These are phyloP conservation scores for Melaleuca quinquenervia DNA, from an alignment of 345 rosid species.

Conservation along the genomic window DNA sequence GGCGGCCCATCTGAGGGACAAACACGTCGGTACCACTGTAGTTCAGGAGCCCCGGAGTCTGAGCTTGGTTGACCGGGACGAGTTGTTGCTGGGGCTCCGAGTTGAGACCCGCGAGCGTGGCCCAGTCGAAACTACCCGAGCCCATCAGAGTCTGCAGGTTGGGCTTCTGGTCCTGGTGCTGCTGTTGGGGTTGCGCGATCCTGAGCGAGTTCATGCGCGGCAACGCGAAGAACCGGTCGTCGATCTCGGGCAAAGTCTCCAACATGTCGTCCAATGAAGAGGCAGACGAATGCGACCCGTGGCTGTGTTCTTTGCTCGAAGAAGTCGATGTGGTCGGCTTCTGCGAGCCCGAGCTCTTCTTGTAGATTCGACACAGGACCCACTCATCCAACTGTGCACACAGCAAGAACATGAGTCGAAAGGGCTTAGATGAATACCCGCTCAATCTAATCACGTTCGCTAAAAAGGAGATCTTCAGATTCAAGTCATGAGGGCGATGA, in stretches of 20 bases:
- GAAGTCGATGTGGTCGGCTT: constrained; percentile 18
- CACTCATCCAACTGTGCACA: constrained; percentile 71
- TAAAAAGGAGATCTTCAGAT: background rate
- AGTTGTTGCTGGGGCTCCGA: constrained; percentile 21
- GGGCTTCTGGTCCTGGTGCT: constrained; percentile 25
- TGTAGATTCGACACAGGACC: constrained; percentile 90
- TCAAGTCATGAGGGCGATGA: background rate
- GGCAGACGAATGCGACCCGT: constrained; percentile 51
- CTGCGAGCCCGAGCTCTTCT: constrained; percentile 60
- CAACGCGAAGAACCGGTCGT: constrained; percentile 29
- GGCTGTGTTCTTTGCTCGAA: constrained; percentile 57
- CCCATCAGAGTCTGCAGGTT: constrained; percentile 18
- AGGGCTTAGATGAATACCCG: background rate
- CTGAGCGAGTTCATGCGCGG: constrained; percentile 45
- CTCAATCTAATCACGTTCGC: background rate
- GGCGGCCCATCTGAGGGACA: constrained; percentile 17
- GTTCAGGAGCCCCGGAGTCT: constrained; percentile 13
- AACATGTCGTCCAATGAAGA: constrained; percentile 78
- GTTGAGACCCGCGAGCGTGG: constrained; percentile 47
- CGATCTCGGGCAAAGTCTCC: constrained; percentile 57
- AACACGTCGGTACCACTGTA: constrained; percentile 17
- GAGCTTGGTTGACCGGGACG: constrained; percentile 14
- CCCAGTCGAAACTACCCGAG: constrained; percentile 65
- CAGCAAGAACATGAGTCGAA: background rate
- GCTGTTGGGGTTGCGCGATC: constrained; percentile 8